Percentiles rank a stretch among this genome's conserved stretches.
Conservation (phyloP, 805 yeast genomes). For the Ogataea glucozyma region DNA sequence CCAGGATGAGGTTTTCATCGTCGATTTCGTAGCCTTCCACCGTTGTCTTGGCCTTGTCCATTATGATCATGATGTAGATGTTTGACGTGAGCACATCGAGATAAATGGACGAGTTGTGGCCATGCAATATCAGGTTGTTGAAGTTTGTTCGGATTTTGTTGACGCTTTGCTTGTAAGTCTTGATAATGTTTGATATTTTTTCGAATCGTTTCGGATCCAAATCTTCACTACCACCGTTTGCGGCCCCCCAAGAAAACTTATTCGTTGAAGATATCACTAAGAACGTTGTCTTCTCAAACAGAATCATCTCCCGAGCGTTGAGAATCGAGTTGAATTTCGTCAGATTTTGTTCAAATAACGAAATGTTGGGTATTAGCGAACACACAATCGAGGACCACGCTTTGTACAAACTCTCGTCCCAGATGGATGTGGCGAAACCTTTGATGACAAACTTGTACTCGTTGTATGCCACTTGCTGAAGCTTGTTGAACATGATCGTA, state of each 20-base stretch:
- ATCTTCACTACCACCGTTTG: conserved; percentile 10
- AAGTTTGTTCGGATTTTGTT: conserved; percentile 85
- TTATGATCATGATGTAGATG: conserved; percentile 40
- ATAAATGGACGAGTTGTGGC: conserved; percentile 37
- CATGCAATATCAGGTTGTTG: conserved; percentile 71
- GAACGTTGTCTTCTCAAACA: conserved; percentile 93
- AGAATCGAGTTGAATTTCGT: conserved; percentile 69
- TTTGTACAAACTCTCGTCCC: conserved; percentile 94
- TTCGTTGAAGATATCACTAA: conserved; percentile 70
- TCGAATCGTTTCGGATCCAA: conserved; percentile 93
- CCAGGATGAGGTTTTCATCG: conserved; percentile 36
- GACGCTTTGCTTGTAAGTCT: conserved; percentile 90
- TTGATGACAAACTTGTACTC: conserved; percentile 64
- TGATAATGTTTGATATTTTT: conserved; percentile 89
- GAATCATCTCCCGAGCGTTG: conserved; percentile 84
- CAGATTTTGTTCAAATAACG: conserved; percentile 72
- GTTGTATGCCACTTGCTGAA: conserved; percentile 65
- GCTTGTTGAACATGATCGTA: conserved; percentile 76
- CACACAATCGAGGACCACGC: conserved; percentile 98
- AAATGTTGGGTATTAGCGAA: conserved; percentile 90
- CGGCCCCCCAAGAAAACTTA: conserved; percentile 14
- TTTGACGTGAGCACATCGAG: conserved; percentile 38
- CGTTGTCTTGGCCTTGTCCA: conserved; percentile 31
- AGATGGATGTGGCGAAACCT: conserved; percentile 93
- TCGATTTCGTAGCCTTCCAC: conserved; percentile 26